Conservation (phyloP, 305 asterid species). For the Fraxinus velutina region DNA sequence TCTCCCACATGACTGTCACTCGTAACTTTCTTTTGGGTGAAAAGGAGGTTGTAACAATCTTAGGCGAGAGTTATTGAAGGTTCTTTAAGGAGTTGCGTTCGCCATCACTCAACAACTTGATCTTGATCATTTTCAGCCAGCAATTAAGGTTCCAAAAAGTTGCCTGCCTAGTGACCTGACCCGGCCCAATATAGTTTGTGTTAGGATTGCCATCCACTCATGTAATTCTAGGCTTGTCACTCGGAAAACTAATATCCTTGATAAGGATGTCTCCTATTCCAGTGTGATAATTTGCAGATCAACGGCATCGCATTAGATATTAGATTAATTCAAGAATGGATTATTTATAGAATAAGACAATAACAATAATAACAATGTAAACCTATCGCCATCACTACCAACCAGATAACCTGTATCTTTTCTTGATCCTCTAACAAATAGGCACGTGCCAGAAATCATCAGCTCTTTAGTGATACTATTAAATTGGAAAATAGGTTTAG, state of each 20-base stretch:
- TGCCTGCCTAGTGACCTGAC: neutral
- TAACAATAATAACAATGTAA: neutral
- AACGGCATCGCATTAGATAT: neutral
- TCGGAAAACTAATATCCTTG: neutral
- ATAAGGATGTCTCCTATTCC: neutral
- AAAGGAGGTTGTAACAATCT: neutral
- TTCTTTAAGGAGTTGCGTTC: neutral
- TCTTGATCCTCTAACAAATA: neutral
- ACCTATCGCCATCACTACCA: neutral
- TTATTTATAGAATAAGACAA: neutral
- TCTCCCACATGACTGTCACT: neutral
- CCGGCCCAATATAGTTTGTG: too few relatives aligned
- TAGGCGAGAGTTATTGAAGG: neutral
- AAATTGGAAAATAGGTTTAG: neutral
- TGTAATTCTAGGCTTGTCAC: neutral
- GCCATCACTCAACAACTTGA: neutral
- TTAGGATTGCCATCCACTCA: neutral
- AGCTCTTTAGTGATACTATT: neutral
- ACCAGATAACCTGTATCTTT: neutral
- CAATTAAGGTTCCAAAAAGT: neutral
- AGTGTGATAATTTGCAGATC: neutral
- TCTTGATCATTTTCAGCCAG: neutral
- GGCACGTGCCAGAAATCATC: neutral
- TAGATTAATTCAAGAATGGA: neutral
- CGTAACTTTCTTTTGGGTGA: neutral